Conservation (phyloP, 139 green algal genomes). For the Spirogloea muscicola region DNA sequence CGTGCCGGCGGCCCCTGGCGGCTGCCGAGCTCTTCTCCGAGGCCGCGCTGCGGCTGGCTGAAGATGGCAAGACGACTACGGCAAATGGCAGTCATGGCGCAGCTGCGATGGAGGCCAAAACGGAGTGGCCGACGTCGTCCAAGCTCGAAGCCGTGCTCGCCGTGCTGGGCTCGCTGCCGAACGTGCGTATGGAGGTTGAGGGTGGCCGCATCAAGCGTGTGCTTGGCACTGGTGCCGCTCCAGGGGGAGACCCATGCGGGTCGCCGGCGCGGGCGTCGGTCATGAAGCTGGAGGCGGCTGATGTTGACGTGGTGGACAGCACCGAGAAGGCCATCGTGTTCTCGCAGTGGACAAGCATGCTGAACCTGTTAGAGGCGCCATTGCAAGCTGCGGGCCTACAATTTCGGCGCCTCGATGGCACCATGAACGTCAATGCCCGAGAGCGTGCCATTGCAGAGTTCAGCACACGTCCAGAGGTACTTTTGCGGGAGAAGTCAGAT, state of each 20-base stretch:
- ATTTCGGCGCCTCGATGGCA: constrained; percentile 77
- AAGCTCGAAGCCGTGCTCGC: constrained; percentile 29
- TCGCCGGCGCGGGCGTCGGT: too few species aligned
- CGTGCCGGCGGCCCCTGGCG: constrained; percentile 9
- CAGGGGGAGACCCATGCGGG: too few species aligned
- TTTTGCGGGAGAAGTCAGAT: too few species aligned
- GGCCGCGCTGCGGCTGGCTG: constrained; percentile 18
- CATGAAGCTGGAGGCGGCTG: constrained; percentile 3
- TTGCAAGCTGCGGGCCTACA: constrained; percentile 53
- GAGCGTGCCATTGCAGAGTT: constrained; percentile 54
- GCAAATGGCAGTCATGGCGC: not conserved
- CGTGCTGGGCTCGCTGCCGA: constrained; percentile 56
- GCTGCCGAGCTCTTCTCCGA: not conserved
- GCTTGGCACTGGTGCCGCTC: too few species aligned
- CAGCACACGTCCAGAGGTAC: constrained; percentile 30
- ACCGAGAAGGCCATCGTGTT: constrained; percentile 42
- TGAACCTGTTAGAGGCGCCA: constrained; percentile 80
- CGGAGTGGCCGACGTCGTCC: constrained; percentile 16
- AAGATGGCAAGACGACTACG: too few species aligned
- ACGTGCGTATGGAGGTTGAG: constrained; percentile 40
- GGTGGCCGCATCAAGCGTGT: not conserved
- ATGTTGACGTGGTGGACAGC: constrained; percentile 4
- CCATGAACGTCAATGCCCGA: constrained; percentile 45
- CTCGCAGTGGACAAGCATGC: constrained; percentile 81
- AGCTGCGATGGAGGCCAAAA: too few species aligned